Evolutionary conservation across 148 eudicot genomes (phyloP).

Genomic region (Nepenthes gracilis): DNA sequence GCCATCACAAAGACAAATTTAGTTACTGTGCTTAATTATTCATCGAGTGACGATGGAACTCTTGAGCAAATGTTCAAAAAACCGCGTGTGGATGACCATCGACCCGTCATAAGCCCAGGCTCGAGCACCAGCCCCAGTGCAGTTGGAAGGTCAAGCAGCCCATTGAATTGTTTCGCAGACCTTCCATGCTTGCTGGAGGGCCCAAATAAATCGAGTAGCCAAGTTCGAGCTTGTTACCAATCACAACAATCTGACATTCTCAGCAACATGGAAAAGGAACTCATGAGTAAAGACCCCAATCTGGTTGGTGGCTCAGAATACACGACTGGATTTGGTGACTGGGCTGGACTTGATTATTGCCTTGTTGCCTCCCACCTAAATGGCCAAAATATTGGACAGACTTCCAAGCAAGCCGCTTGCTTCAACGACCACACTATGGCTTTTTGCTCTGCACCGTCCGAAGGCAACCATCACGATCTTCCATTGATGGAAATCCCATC

Average conservation of each 20-base stretch:
- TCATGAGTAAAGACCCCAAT: slow-evolving; percentile 6
- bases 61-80: slow-evolving; percentile 20
- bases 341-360: slow-evolving; percentile 23
- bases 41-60: slow-evolving; percentile 14
- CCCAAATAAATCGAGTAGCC: slow-evolving; percentile 6
- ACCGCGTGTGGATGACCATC: too few species aligned
- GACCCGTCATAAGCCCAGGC: not conserved
- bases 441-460: too few species aligned
- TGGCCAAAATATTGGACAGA: slow-evolving; percentile 6
- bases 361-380: slow-evolving; percentile 26
- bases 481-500: too few species aligned
- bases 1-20: too few species aligned
- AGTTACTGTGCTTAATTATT: too few species aligned
- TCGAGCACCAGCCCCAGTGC: not conserved
- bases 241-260: not conserved
- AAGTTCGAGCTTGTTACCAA: not conserved
- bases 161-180: slow-evolving; percentile 5
- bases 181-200: slow-evolving; percentile 20
- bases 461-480: too few species aligned
- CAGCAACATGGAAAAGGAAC: slow-evolving; percentile 1
- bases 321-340: slow-evolving; percentile 14
- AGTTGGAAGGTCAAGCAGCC: not conserved
- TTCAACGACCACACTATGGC: too few species aligned
- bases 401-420: too few species aligned
- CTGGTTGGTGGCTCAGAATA: slow-evolving; percentile 8